phyloP scores from a whole-genome alignment of 192 early-diverging fungal species.

The Backusella parvicylindrica region DNA sequence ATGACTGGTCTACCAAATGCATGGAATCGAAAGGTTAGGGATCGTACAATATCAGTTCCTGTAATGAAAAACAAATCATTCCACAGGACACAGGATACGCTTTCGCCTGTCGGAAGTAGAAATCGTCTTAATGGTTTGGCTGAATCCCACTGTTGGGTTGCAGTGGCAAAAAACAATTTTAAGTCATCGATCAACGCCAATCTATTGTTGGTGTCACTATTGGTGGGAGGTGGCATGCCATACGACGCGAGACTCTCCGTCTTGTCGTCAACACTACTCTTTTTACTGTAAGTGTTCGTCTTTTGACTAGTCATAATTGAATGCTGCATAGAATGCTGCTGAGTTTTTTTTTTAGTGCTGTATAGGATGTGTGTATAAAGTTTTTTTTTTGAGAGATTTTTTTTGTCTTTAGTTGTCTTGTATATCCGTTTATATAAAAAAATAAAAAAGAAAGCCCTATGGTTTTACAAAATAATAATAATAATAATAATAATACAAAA shows the following conservation, averaged over 20 bases:
- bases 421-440: constrained; percentile 12
- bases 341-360: not conserved
- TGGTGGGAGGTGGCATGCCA: constrained; percentile 24
- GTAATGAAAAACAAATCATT: constrained; percentile 93
- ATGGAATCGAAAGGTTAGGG: constrained; percentile 88
- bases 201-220: constrained; percentile 15
- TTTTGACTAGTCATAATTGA: constrained; percentile 13
- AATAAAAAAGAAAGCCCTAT: constrained; percentile 6
- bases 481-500: constrained; percentile 3
- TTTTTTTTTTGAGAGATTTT: not conserved
- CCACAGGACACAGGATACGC: constrained; percentile 91
- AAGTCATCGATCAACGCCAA: constrained; percentile 44
- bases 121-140: constrained; percentile 56
- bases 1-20: constrained; percentile 82
- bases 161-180: constrained; percentile 62
- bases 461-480: not conserved
- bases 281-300: constrained; percentile 5
- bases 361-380: not conserved
- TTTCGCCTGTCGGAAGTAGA: constrained; percentile 79
- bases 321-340: constrained; percentile 7
- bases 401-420: constrained; percentile 9
- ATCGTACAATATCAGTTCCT: constrained; percentile 93
- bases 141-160: constrained; percentile 61
- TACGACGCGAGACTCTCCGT: not conserved
- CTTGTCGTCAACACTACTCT: not conserved